These are phyloP conservation scores for Ceratocystis albifundus DNA, from an alignment of 2,329 filamentous ascomycete genomes.

Conservation along the genomic window DNA sequence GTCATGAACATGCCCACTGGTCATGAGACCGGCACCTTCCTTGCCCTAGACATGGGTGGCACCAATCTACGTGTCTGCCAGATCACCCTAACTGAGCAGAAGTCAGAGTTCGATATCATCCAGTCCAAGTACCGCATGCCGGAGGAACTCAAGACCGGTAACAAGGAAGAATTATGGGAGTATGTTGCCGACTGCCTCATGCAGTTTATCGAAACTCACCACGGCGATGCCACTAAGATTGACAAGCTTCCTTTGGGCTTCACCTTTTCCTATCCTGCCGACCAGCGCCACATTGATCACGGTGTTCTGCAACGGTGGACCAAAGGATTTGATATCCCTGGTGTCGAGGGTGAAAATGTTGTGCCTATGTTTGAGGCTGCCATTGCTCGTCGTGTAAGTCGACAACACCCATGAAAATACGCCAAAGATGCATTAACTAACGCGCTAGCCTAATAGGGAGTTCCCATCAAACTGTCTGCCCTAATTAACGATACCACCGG, in stretches of 20 bases:
- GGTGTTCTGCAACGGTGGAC: constrained; percentile 92
- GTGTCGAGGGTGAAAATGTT: constrained; percentile 82
- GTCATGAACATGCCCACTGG: constrained; percentile 83
- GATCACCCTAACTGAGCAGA: constrained; percentile 74
- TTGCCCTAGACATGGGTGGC: constrained; percentile 90
- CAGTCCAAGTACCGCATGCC: constrained; percentile 96
- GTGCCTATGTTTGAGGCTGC: constrained; percentile 79
- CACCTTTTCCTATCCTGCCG: constrained; percentile 92
- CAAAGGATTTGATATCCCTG: constrained; percentile 90
- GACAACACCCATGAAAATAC: not conserved
- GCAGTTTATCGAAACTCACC: constrained; percentile 80
- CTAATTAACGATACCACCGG: constrained; percentile 97
- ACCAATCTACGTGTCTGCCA: constrained; percentile 93
- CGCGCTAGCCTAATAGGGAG: constrained; percentile 42
- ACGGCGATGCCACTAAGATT: constrained; percentile 52
- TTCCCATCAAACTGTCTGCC: constrained; percentile 85
- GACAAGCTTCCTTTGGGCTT: constrained; percentile 71
- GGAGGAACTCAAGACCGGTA: constrained; percentile 77
- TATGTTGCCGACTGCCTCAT: constrained; percentile 88
- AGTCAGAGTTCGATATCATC: constrained; percentile 85
- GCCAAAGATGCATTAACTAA: constrained; percentile 25
- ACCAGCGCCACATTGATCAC: constrained; percentile 86
- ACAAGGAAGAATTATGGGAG: constrained; percentile 79
- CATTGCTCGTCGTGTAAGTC: constrained; percentile 44
- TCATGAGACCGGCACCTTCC: constrained; percentile 72